phyloP scores from a whole-genome alignment of 805 yeast species.

The Metschnikowia aberdeeniae region DNA sequence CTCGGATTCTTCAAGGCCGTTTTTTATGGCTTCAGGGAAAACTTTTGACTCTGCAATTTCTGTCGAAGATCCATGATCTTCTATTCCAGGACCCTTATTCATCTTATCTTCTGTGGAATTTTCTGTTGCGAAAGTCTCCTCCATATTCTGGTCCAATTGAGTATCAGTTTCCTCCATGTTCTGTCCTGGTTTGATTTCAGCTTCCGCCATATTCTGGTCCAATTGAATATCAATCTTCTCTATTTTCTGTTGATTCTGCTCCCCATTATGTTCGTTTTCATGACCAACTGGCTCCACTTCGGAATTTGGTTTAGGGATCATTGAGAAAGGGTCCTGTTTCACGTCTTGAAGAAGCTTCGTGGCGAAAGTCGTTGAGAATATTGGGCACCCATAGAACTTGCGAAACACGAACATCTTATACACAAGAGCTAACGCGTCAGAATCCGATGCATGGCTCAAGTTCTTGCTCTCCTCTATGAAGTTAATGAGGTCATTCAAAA shows the following conservation, averaged over 20 bases:
- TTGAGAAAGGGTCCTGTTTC: not conserved
- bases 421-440: not conserved
- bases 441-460: not conserved
- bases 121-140: too few relatives aligned
- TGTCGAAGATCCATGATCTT: too few relatives aligned
- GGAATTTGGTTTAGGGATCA: not conserved
- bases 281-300: too few relatives aligned
- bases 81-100: too few relatives aligned
- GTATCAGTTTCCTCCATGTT: too few relatives aligned
- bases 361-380: not conserved
- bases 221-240: not conserved
- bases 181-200: too few relatives aligned
- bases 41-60: too few relatives aligned
- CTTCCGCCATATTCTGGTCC: too few relatives aligned
- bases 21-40: too few relatives aligned
- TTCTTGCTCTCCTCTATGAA: not conserved
- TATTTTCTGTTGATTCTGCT: not conserved
- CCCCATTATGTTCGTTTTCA: not conserved
- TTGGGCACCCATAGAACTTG: slow-evolving; percentile 16
- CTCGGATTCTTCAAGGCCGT: too few relatives aligned
- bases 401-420: slow-evolving; percentile 14
- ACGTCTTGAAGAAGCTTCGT: not conserved
- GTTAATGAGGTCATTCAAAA: slow-evolving; percentile 3
- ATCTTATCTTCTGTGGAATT: too few relatives aligned
- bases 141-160: too few relatives aligned